Evolutionary conservation across 495 filamentous ascomycete species (phyloP).

Genomic region (Aspergillus indologenus): DNA sequence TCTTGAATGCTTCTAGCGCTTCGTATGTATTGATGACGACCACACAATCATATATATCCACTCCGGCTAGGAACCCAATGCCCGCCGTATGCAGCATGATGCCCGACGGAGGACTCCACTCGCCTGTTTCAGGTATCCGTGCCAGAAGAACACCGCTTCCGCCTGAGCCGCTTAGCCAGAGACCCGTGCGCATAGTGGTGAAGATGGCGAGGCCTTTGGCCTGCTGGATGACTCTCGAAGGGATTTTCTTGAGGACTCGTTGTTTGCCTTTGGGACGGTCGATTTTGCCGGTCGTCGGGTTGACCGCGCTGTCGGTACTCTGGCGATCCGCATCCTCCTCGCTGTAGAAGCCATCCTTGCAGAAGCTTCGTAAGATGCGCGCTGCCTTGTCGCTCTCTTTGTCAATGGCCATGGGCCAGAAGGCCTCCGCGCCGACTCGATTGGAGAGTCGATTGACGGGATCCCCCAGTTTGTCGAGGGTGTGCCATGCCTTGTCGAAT

Average conservation of each 20-base stretch:
- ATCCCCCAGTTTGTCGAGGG: constrained; percentile 54
- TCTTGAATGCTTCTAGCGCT: constrained; percentile 77
- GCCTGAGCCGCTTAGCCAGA: constrained; percentile 87
- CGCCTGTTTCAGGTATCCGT: constrained; percentile 69
- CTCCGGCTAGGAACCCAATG: constrained; percentile 82
- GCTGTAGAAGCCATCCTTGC: constrained; percentile 66
- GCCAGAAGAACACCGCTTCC: constrained; percentile 75
- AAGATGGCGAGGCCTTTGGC: constrained; percentile 88
- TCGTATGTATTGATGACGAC: constrained; percentile 82
- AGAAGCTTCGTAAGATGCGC: constrained; percentile 75
- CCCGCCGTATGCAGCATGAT: constrained; percentile 85
- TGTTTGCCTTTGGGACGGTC: constrained; percentile 64
- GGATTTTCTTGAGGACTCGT: constrained; percentile 77
- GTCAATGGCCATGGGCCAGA: constrained; percentile 78
- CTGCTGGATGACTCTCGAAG: constrained; percentile 72
- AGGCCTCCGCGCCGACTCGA: constrained; percentile 70
- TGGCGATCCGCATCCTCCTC: constrained; percentile 30
- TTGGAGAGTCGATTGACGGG: constrained; percentile 76
- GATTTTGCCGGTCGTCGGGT: constrained; percentile 36
- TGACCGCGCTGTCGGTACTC: constrained; percentile 15
- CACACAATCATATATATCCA: constrained; percentile 92
- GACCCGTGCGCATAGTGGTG: constrained; percentile 86
- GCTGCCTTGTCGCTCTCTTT: constrained; percentile 82
- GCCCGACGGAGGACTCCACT: constrained; percentile 85
- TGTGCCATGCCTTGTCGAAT: constrained; percentile 53